Conservation (phyloP, 352 stramenopile genomes). For the Globisporangium uncinulatum region DNA sequence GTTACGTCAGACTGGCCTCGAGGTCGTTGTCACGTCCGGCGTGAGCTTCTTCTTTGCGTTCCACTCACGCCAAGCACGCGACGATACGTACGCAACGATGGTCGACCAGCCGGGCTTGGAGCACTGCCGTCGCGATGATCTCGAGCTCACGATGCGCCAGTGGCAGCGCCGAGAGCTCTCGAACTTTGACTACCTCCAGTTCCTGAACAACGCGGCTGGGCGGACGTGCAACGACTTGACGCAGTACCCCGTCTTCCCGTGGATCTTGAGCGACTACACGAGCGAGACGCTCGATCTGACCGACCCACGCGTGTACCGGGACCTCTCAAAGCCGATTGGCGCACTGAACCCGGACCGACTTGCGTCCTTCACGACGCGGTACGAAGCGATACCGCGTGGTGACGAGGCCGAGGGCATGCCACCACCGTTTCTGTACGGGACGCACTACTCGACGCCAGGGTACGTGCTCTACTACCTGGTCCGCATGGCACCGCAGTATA, state of each 20-base stretch:
- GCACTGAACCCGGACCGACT: conserved; percentile 88
- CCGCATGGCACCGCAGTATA: conserved; percentile 94
- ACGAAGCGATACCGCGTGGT: conserved; percentile 83
- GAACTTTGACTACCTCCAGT: no score
- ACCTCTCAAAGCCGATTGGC: conserved; percentile 94
- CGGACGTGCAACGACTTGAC: no score
- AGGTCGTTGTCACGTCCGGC: conserved; percentile 74
- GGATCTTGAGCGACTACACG: no score
- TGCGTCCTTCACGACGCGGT: conserved; percentile 85
- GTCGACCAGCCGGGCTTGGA: conserved; percentile 64
- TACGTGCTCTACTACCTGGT: conserved; percentile 99
- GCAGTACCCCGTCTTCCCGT: no score
- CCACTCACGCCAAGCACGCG: conserved; percentile 44
- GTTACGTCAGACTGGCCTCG: conserved; percentile 82
- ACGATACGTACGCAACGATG: conserved; percentile 85
- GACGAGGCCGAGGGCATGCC: conserved; percentile 73
- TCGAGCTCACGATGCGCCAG: conserved; percentile 76
- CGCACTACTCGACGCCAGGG: conserved; percentile 88
- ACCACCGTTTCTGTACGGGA: conserved; percentile 97
- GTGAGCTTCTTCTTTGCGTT: conserved; percentile 86
- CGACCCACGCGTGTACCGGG: conserved; percentile 39
- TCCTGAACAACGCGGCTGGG: no score
- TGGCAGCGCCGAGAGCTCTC: conserved; percentile 39
- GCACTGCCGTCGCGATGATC: conserved; percentile 48
- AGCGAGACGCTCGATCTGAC: no score